A percentile compares a stretch with the other conserved stretches of the same genome.
Conservation (phyloP, 768 basidiomycete species). For the Suillus variegatus region DNA sequence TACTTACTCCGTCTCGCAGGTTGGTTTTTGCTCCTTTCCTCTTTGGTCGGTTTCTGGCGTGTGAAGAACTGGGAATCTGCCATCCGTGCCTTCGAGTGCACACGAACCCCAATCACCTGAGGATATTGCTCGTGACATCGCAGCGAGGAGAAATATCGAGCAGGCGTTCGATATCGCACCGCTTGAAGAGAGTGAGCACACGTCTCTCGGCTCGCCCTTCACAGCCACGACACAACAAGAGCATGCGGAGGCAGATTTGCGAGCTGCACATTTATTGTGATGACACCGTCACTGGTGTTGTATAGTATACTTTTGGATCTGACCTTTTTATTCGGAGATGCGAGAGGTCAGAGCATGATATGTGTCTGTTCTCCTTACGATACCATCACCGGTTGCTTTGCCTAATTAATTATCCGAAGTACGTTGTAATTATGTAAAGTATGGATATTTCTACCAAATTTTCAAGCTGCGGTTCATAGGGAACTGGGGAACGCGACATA, state of each 20-base stretch:
- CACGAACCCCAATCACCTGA: slow-evolving; percentile 32
- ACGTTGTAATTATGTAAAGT: slow-evolving; percentile 18
- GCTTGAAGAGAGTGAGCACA: slow-evolving; percentile 33
- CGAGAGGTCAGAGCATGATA: background rate
- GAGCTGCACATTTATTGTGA: slow-evolving; percentile 56
- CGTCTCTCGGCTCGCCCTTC: slow-evolving; percentile 7
- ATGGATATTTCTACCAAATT: background rate
- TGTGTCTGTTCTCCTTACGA: background rate
- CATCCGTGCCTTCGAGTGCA: slow-evolving; percentile 47
- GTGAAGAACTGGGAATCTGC: slow-evolving; percentile 83
- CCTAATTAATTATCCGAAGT: slow-evolving; percentile 20
- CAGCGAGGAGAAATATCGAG: slow-evolving; percentile 52
- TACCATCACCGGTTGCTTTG: background rate
- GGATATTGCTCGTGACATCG: slow-evolving; percentile 52
- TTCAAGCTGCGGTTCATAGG: slow-evolving; percentile 14
- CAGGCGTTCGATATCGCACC: slow-evolving; percentile 49
- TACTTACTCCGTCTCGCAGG: slow-evolving; percentile 42
- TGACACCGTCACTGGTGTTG: background rate
- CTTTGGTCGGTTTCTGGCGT: slow-evolving; percentile 79
- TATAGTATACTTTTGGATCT: slow-evolving; percentile 12
- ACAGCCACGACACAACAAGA: slow-evolving; percentile 31
- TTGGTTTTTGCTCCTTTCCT: slow-evolving; percentile 91
- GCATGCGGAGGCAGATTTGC: slow-evolving; percentile 48
- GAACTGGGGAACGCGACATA: background rate
- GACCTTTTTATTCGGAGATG: background rate